Conservation (phyloP, 345 rosid genomes). For the Melaleuca alternifolia region DNA sequence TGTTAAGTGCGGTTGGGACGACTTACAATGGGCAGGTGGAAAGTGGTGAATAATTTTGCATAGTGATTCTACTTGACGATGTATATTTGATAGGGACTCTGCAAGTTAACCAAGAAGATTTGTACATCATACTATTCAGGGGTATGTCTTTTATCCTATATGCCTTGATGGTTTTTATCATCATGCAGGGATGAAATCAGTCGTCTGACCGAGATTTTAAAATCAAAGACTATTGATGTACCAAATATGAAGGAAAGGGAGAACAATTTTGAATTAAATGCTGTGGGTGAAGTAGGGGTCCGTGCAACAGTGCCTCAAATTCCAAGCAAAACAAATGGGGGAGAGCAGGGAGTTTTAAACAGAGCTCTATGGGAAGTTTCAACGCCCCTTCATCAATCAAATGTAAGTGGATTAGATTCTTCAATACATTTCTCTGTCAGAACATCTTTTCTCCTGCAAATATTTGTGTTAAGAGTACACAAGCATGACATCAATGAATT, state of each 20-base stretch:
- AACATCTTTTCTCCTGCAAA: background rate
- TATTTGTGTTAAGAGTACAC: background rate
- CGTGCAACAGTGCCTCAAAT: slow-evolving; percentile 16
- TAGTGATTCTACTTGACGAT: background rate
- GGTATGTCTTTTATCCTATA: background rate
- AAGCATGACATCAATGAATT: background rate
- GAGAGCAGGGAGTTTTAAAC: slow-evolving; percentile 23
- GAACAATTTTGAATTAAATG: slow-evolving; percentile 8
- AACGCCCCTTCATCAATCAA: slow-evolving; percentile 33
- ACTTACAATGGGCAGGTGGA: background rate
- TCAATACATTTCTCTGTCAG: background rate
- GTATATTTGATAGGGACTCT: background rate
- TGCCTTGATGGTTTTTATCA: slow-evolving; percentile 6
- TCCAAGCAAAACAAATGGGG: slow-evolving; percentile 17
- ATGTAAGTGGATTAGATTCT: slow-evolving; percentile 30
- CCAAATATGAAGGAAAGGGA: slow-evolving; percentile 26
- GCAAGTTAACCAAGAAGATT: background rate
- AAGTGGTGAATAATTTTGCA: background rate
- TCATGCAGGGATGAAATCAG: slow-evolving; percentile 58
- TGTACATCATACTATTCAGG: background rate
- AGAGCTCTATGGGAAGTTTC: slow-evolving; percentile 24
- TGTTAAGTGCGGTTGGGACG: background rate
- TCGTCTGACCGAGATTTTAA: slow-evolving; percentile 47
- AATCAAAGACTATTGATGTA: slow-evolving; percentile 44
- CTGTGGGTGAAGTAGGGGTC: slow-evolving; percentile 16